Percentiles rank a stretch among this genome's conserved stretches.
Conservation (phyloP, 2,329 filamentous ascomycete genomes). For the Chaetomiaceae sp. region DNA sequence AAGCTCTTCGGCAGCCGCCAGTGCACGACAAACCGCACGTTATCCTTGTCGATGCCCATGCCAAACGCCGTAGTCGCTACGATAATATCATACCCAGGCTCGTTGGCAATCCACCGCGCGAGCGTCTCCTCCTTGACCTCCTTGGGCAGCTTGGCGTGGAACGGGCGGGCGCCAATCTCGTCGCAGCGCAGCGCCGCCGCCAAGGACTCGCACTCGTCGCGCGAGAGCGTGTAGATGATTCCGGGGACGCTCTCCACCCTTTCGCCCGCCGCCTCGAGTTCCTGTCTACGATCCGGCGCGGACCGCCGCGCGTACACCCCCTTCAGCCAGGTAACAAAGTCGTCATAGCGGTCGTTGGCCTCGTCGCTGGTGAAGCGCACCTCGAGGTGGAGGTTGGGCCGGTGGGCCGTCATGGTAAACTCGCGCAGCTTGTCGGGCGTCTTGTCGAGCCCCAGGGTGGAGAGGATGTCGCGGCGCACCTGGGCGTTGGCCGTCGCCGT, state of each 20-base stretch:
- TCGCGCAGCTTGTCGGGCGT: conserved; percentile 56
- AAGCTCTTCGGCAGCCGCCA: conserved; percentile 94
- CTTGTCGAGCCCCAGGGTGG: conserved; percentile 63
- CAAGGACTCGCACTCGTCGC: conserved; percentile 69
- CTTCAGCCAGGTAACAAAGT: conserved; percentile 74
- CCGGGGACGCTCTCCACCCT: conserved; percentile 64
- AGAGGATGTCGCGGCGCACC: conserved; percentile 79
- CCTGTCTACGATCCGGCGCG: conserved; percentile 52
- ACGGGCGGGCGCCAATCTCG: conserved; percentile 68
- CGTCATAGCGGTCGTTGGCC: conserved; percentile 63
- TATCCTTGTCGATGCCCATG: conserved; percentile 96
- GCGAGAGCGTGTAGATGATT: conserved; percentile 74
- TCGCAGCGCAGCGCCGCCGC: conserved; percentile 61
- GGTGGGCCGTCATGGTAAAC: conserved; percentile 79
- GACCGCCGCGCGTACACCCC: conserved; percentile 66
- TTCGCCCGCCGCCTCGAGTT: conserved; percentile 52
- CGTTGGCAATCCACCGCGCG: conserved; percentile 66
- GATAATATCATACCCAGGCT: conserved; percentile 79
- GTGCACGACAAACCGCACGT: conserved; percentile 91
- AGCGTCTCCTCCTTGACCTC: conserved; percentile 68
- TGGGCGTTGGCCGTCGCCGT: conserved; percentile 84
- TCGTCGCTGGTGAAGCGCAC: conserved; percentile 77
- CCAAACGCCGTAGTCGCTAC: conserved; percentile 95
- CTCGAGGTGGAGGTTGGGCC: conserved; percentile 86
- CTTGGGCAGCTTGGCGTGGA: conserved; percentile 66